Conservation (phyloP, 352 stramenopile genomes). For the Pythium rhizo-oryzae region DNA sequence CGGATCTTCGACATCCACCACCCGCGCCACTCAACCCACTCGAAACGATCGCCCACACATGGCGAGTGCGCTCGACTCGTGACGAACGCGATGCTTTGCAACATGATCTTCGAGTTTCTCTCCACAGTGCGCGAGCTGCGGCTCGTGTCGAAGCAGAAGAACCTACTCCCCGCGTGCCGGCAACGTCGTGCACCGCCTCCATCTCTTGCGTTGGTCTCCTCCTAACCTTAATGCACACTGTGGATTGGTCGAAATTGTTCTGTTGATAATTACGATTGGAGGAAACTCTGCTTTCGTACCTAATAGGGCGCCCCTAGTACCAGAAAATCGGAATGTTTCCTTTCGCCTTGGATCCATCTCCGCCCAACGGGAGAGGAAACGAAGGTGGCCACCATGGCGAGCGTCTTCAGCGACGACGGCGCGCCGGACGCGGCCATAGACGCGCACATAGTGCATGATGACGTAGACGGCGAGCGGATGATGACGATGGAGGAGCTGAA, state of each 20-base stretch:
- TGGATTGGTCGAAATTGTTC: conserved; percentile 16
- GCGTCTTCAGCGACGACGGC: conserved; percentile 10
- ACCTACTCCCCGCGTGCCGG: conserved; percentile 42
- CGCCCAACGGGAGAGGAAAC: too few relatives aligned
- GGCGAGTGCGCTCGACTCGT: not conserved
- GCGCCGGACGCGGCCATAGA: not conserved
- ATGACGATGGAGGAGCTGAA: conserved; percentile 73
- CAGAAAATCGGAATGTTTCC: conserved; percentile 22
- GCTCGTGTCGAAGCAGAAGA: conserved; percentile 72
- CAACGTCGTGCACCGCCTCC: not conserved
- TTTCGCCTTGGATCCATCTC: conserved; percentile 3
- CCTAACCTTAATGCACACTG: not conserved
- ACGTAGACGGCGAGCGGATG: too few relatives aligned
- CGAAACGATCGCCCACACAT: not conserved
- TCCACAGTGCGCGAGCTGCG: conserved; percentile 80
- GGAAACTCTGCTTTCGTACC: conserved; percentile 3
- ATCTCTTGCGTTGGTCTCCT: not conserved
- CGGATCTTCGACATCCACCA: conserved; percentile 26
- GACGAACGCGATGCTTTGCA: conserved; percentile 26
- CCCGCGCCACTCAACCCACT: conserved; percentile 9
- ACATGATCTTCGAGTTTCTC: conserved; percentile 58
- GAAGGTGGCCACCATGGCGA: conserved; percentile 12
- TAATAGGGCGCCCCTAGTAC: not conserved
- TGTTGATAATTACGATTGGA: not conserved
- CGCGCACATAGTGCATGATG: not conserved